These are phyloP conservation scores for Blastobotrys ciferrii DNA, from an alignment of 1,139 yeast species.

Conservation along the genomic window DNA sequence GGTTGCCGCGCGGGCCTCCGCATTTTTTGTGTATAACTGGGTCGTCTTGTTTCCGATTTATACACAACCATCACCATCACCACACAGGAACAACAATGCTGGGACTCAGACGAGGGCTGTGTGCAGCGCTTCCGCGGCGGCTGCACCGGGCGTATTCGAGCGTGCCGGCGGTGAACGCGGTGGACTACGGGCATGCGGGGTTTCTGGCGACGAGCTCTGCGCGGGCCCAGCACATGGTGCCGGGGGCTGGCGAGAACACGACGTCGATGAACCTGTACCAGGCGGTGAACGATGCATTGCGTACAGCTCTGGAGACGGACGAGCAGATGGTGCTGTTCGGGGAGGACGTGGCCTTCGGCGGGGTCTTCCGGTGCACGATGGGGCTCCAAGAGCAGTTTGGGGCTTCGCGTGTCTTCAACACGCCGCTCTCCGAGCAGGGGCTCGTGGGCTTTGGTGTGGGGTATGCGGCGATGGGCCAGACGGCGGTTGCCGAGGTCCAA, in stretches of 20 bases:
- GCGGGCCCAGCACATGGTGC: conserved; percentile 11
- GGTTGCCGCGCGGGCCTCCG: too few species aligned
- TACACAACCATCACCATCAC: not conserved
- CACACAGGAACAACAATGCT: not conserved
- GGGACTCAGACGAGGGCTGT: not conserved
- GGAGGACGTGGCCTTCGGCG: conserved; percentile 41
- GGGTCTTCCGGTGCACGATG: conserved; percentile 41
- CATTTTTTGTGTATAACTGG: too few species aligned
- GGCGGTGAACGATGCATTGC: conserved; percentile 37
- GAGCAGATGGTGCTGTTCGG: conserved; percentile 38
- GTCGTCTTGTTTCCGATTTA: too few species aligned
- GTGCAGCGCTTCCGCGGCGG: not conserved
- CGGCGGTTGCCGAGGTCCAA: conserved; percentile 41
- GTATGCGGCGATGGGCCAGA: conserved; percentile 38
- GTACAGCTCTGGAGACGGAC: conserved; percentile 38
- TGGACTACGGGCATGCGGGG: conserved; percentile 15
- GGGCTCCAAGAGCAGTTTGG: conserved; percentile 40
- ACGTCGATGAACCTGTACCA: conserved; percentile 36
- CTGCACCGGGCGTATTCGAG: conserved; percentile 12
- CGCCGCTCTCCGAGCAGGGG: conserved; percentile 40
- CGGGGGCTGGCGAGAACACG: conserved; percentile 21
- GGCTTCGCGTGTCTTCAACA: conserved; percentile 38
- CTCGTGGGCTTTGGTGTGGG: conserved; percentile 39
- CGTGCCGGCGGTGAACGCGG: conserved; percentile 17
- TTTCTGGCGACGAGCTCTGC: conserved; percentile 16